Percentiles rank a stretch among this genome's conserved stretches.
Evolutionary conservation across 2,329 filamentous ascomycete species (phyloP).

Genomic region (Pseudopithomyces chartarum): DNA sequence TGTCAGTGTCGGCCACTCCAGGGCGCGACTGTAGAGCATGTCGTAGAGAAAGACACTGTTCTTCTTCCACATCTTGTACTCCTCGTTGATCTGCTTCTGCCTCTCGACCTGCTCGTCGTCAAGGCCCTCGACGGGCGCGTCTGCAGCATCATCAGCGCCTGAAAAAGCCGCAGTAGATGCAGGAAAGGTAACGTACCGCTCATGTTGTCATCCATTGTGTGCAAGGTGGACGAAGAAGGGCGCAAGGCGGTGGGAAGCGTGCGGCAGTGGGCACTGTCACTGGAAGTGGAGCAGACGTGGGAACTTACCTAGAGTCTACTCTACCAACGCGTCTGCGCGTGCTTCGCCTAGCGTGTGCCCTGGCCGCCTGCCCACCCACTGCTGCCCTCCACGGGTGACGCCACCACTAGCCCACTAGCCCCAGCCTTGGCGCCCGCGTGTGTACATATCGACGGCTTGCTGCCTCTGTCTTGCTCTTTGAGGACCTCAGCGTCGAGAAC

Average conservation of each 20-base stretch:
- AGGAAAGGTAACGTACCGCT: conserved; percentile 34
- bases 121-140: conserved; percentile 52
- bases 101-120: conserved; percentile 75
- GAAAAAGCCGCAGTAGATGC: neutral
- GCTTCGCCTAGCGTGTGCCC: neutral
- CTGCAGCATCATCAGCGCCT: conserved; percentile 29
- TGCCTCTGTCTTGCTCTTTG: conserved; percentile 35
- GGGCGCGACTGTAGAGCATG: conserved; percentile 89
- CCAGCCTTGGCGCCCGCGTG: neutral
- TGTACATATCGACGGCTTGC: neutral
- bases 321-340: conserved; percentile 1
- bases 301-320: too few relatives aligned
- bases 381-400: neutral
- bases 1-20: conserved; percentile 97
- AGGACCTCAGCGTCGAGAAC: conserved; percentile 48
- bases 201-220: conserved; percentile 46
- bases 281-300: conserved; percentile 10
- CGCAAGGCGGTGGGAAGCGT: neutral
- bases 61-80: conserved; percentile 99
- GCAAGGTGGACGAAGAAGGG: neutral
- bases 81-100: conserved; percentile 94
- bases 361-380: too few relatives aligned
- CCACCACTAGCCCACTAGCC: neutral
- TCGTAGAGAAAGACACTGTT: conserved; percentile 98
- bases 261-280: too few relatives aligned